A percentile compares a stretch with the other conserved stretches of the same genome.
These are phyloP conservation scores for Aspergillus neotritici DNA, from an alignment of 2,329 filamentous ascomycete species.

Conservation along the genomic window DNA sequence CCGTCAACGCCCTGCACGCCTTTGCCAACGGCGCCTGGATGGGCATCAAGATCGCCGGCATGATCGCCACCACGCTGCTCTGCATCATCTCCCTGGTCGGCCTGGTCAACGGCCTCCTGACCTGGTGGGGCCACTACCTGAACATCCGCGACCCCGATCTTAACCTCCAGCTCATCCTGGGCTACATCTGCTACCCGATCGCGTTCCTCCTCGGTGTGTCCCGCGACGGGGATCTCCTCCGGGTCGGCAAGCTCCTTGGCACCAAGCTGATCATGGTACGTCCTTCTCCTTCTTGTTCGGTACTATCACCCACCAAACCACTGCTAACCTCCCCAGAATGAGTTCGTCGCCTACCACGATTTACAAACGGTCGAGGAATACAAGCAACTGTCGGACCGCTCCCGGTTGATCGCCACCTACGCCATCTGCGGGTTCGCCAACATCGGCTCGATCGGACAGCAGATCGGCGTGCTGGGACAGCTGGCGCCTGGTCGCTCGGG, in stretches of 20 bases:
- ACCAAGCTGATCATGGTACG: constrained; percentile 71
- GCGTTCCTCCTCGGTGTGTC: constrained; percentile 77
- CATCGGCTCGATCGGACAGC: constrained; percentile 79
- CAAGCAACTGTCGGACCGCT: constrained; percentile 59
- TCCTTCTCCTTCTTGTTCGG: constrained; percentile 10
- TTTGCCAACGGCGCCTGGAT: constrained; percentile 82
- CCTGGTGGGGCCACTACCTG: constrained; percentile 78
- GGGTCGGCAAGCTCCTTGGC: constrained; percentile 73
- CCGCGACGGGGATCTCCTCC: constrained; percentile 57
- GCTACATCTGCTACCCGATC: constrained; percentile 72
- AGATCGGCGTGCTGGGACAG: constrained; percentile 82
- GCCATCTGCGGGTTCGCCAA: constrained; percentile 79
- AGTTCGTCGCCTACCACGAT: constrained; percentile 65
- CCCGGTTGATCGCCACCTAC: constrained; percentile 77
- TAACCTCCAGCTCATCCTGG: constrained; percentile 68
- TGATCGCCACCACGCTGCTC: constrained; percentile 72
- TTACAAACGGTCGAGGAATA: constrained; percentile 53
- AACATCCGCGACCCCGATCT: constrained; percentile 65
- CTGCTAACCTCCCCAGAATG: constrained; percentile 49
- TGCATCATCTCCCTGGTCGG: constrained; percentile 75
- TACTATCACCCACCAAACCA: background rate
- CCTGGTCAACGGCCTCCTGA: constrained; percentile 68
- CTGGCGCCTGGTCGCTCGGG: constrained; percentile 68
- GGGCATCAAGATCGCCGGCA: constrained; percentile 78
- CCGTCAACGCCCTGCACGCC: constrained; percentile 77